Evolutionary conservation across 2,329 filamentous ascomycete genomes (phyloP), one percentile per base, ranked within the genome.

Genomic region (Penicillium sp.): DNA sequence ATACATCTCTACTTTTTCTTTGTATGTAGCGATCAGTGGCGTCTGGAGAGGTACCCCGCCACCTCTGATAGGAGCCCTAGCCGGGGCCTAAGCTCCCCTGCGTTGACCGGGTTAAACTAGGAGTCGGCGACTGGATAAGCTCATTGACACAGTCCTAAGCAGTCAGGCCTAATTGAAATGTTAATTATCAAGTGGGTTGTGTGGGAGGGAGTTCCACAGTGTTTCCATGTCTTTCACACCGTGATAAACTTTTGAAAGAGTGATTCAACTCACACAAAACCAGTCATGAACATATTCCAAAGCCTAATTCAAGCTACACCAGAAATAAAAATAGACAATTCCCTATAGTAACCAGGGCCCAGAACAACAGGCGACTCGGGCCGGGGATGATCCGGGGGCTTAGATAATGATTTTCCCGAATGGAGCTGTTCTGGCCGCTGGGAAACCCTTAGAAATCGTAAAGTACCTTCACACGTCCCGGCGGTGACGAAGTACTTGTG

Each of bases 401-500:
- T 44, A 54, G 39, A 28, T 51, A 51, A 54, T n/a, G 24, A 23
- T 37, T n/a, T 16, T 16, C 43, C 39, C 31, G 23, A 36, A 39
- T 43, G 35, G 27, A 50, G 48, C 37, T 49, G 49, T n/a, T n/a
- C n/a, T 48, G 42, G 46, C 44, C 16, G 29, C 29, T 32, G 29
- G 14, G 14, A 32, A 32, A 10, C 29, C 14, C n/a, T 32, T 32
- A 18, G 28, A 11, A 44, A 52, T 47, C 50, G 36, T 10, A 13
- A 57, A 47, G 56, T 57, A 59, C 47, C 53, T 51, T 54, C 41
- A 8, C 42, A 46, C 46, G 39, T 49, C 35, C 42, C 49, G 41
- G 51, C 51, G 50, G 55, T 59, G 56, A 54, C 56, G 51, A 54
- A 59, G 51, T 59, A 58, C 56, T 52, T 37, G n/a, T 16, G 18